phyloP scores from a whole-genome alignment of 106 monocot genomes.

The Apostasia shenzhenica region DNA sequence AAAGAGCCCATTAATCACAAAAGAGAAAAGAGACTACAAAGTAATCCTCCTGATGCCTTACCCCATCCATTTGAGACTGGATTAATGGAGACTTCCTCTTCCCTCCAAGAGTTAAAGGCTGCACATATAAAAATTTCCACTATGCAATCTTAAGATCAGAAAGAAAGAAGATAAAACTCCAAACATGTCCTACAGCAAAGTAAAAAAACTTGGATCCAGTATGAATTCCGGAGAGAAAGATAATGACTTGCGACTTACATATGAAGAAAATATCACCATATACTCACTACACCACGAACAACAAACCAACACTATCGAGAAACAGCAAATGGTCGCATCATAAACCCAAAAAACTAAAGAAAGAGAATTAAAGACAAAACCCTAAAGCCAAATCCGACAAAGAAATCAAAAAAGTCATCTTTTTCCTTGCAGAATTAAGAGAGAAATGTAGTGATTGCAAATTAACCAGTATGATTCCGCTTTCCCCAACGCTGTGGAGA shows the following conservation, averaged over 20 bases:
- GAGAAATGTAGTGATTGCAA: background rate
- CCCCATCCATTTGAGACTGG: background rate
- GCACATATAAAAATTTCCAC: background rate
- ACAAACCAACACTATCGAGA: background rate
- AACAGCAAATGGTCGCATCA: background rate
- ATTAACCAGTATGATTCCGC: slow-evolving; percentile 2
- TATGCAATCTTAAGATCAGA: too few relatives aligned
- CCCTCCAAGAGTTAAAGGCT: background rate
- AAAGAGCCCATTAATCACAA: too few relatives aligned
- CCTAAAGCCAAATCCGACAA: background rate
- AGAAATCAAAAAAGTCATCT: background rate
- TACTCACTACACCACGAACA: background rate
- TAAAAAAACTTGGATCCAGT: background rate
- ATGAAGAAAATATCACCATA: background rate
- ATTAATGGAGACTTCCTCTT: background rate
- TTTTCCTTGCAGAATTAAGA: background rate
- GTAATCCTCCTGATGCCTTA: background rate
- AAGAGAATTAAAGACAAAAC: background rate
- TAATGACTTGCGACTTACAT: background rate
- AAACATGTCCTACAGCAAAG: background rate
- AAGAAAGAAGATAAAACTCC: too few relatives aligned
- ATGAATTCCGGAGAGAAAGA: background rate
- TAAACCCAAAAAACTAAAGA: background rate
- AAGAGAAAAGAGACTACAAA: too few relatives aligned
- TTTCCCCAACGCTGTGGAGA: background rate